phyloP scores from a whole-genome alignment of 768 basidiomycete genomes.

The Megacollybia marginata region DNA sequence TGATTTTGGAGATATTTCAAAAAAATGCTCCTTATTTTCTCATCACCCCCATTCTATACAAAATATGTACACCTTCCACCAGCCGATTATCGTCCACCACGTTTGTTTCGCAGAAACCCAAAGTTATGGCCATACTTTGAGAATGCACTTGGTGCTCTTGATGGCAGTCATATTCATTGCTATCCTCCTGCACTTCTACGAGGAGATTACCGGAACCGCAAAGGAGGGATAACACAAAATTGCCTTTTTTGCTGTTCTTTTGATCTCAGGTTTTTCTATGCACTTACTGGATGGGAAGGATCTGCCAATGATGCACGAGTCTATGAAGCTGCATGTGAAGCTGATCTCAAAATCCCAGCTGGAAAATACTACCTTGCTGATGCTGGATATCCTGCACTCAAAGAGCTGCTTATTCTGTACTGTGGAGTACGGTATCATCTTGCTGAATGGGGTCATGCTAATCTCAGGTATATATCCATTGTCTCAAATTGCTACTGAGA shows the following conservation, averaged over 20 bases:
- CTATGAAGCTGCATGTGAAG: constrained; percentile 7
- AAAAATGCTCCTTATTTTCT: neutral
- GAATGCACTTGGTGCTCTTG: constrained; percentile 14
- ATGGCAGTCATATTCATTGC: constrained; percentile 17
- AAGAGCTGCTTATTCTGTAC: constrained; percentile 18
- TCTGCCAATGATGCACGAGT: constrained; percentile 10
- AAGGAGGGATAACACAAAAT: constrained; percentile 20
- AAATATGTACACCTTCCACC: constrained; percentile 2
- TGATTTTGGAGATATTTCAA: neutral
- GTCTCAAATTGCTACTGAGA: neutral
- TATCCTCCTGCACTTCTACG: constrained; percentile 7
- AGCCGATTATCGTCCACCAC: neutral
- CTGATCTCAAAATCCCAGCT: constrained; percentile 8
- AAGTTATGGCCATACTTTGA: constrained; percentile 19
- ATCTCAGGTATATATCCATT: constrained; percentile 1
- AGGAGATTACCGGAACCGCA: constrained; percentile 9
- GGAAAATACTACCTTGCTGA: constrained; percentile 14
- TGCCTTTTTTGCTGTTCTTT: constrained; percentile 16
- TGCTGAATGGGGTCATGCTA: constrained; percentile 12
- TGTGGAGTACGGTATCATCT: constrained; percentile 17
- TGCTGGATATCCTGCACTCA: constrained; percentile 11
- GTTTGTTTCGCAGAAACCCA: constrained; percentile 7
- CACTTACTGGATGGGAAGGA: constrained; percentile 18
- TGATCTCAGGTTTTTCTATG: constrained; percentile 13
- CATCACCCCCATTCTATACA: constrained; percentile 2